Evolutionary conservation across 352 stramenopile genomes (phyloP).

Genomic region (Phytophthora idaei): DNA sequence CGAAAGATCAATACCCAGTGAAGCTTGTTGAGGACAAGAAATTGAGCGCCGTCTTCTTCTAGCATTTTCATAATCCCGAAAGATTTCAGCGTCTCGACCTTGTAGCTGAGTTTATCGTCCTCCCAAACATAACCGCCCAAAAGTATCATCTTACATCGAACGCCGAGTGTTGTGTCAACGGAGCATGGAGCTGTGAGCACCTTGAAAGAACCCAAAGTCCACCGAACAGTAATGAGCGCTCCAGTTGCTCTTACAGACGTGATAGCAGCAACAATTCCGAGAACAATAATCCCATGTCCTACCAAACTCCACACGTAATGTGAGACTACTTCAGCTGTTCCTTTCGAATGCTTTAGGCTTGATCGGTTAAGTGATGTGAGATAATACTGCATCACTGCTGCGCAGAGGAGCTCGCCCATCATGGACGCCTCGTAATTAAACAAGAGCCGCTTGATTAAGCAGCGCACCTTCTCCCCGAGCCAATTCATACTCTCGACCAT

Average conservation of each 20-base stretch:
- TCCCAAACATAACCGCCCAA: slow-evolving; percentile 16
- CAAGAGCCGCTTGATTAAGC: slow-evolving; percentile 20
- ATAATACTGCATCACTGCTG: slow-evolving; percentile 20
- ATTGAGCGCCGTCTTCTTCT: slow-evolving; percentile 18
- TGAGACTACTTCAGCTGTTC: slow-evolving; percentile 12
- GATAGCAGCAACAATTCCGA: slow-evolving; percentile 23
- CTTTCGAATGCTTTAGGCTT: slow-evolving; percentile 4
- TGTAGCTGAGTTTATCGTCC: slow-evolving; percentile 3
- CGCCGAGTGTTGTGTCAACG: slow-evolving; percentile 11
- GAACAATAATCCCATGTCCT: slow-evolving; percentile 20
- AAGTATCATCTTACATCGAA: slow-evolving; percentile 15
- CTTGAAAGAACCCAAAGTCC: slow-evolving; percentile 12
- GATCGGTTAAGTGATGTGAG: slow-evolving; percentile 23
- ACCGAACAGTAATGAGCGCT: slow-evolving; percentile 8
- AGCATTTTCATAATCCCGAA: slow-evolving; percentile 15
- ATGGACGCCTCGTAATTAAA: slow-evolving; percentile 27
- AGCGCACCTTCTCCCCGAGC: slow-evolving; percentile 11
- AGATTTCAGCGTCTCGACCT: slow-evolving; percentile 2
- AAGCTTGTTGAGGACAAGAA: slow-evolving; percentile 16
- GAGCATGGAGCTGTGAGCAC: slow-evolving; percentile 6
- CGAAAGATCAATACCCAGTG: slow-evolving; percentile 14
- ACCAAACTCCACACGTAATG: slow-evolving; percentile 25
- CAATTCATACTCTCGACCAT: slow-evolving; percentile 27
- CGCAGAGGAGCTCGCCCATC: slow-evolving; percentile 11
- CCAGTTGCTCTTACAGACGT: slow-evolving; percentile 8